phyloP scores from a whole-genome alignment of 1,284 basidiomycete genomes.

The Microbotryum saponariae region DNA sequence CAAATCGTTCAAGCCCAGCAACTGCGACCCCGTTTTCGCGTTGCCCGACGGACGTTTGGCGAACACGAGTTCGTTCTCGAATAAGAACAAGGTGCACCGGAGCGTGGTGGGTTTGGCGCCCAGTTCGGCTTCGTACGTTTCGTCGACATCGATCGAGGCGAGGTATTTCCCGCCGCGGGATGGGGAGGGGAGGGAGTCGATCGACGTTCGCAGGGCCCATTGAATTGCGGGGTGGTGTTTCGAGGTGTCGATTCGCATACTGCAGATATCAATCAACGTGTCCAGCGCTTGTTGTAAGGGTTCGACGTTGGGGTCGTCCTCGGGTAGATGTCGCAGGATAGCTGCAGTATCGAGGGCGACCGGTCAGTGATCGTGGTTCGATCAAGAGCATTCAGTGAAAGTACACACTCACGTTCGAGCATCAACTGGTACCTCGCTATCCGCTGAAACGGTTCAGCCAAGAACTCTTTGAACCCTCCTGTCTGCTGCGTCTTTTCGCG shows the following conservation, averaged over 20 bases:
- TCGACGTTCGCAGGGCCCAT: constrained; percentile 72
- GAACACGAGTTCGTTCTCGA: constrained; percentile 88
- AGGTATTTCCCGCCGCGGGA: constrained; percentile 66
- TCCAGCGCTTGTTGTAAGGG: constrained; percentile 79
- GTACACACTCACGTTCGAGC: constrained; percentile 55
- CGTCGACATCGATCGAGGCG: constrained; percentile 90
- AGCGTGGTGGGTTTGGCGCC: constrained; percentile 45
- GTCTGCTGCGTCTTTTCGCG: constrained; percentile 50
- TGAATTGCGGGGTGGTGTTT: constrained; percentile 82
- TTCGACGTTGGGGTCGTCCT: constrained; percentile 38
- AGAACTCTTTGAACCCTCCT: constrained; percentile 82
- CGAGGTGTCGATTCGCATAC: constrained; percentile 83
- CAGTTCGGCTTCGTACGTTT: constrained; percentile 41
- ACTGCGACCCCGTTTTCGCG: constrained; percentile 61
- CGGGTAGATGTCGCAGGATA: constrained; percentile 31
- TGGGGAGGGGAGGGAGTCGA: constrained; percentile 71
- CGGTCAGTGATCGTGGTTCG: neutral
- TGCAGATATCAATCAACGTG: constrained; percentile 81
- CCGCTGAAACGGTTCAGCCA: constrained; percentile 99
- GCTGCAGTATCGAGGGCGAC: constrained; percentile 14
- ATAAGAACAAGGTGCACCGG: constrained; percentile 84
- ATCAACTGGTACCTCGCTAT: constrained; percentile 92
- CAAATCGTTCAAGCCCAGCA: constrained; percentile 79
- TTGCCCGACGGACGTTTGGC: constrained; percentile 72
- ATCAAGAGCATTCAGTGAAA: neutral